Conservation (phyloP, 2,329 filamentous ascomycete genomes). For the Epichloe scottii region DNA sequence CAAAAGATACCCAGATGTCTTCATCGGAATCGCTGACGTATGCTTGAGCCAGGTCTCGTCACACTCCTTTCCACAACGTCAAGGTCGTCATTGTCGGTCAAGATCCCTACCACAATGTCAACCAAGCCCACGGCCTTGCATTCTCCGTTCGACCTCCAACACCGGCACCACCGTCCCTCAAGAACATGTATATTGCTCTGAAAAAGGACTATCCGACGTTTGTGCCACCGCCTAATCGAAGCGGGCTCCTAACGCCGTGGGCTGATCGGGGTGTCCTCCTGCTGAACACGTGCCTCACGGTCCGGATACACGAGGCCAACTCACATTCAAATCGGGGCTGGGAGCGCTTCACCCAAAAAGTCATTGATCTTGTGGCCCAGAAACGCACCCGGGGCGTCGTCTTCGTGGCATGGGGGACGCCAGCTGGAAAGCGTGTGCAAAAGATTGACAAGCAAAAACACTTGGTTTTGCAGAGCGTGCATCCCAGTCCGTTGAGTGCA, state of each 20-base stretch:
- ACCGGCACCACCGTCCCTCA: constrained; percentile 74
- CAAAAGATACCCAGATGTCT: background rate
- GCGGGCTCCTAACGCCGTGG: constrained; percentile 83
- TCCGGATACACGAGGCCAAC: constrained; percentile 78
- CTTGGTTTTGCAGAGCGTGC: constrained; percentile 72
- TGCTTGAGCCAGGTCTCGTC: constrained; percentile 27
- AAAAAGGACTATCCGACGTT: constrained; percentile 82
- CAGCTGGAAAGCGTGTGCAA: constrained; percentile 66
- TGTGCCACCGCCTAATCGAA: constrained; percentile 58
- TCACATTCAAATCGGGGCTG: constrained; percentile 78
- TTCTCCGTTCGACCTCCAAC: constrained; percentile 91
- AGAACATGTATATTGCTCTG: constrained; percentile 86
- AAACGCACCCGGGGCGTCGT: constrained; percentile 73
- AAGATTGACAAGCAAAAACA: constrained; percentile 64
- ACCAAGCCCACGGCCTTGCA: constrained; percentile 90
- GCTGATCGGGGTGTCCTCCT: constrained; percentile 85
- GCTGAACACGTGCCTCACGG: constrained; percentile 90
- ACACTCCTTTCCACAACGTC: constrained; percentile 78
- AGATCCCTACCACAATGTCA: constrained; percentile 91
- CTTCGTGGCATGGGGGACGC: constrained; percentile 86
- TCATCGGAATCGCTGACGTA: background rate
- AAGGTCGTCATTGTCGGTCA: constrained; percentile 92
- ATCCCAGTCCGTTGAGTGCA: constrained; percentile 89
- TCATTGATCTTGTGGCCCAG: constrained; percentile 76
- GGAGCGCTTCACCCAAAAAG: constrained; percentile 85